Base-by-base conservation (phyloP, 768 basidiomycete genomes). In the Gautieria morchelliformis region DNA sequence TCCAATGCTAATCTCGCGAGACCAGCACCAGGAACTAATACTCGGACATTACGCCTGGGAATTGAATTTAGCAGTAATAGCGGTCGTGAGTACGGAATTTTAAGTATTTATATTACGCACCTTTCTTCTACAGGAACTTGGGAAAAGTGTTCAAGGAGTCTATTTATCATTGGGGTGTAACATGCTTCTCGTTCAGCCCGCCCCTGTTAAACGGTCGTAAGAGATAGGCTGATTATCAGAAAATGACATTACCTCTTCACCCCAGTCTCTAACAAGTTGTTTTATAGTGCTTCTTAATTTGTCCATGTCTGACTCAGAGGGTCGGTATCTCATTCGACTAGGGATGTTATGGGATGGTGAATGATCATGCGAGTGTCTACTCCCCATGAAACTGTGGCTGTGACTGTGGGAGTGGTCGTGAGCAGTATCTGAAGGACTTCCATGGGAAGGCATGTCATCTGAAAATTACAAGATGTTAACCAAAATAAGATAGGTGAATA, bases 191-290 rank as follows among this genome's bases (percentile, higher is more conserved):
- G 80, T 67, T 98, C 94, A 1, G 68, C 67, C 61, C 72, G 75
- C 1, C 93, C 93, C 87, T 93, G 61, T 4, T 33, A 32, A 33
- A 45, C 27, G 24, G 42, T n/a, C 3, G 30, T 12, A 20, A 51
- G 12, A 48, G 30, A 47, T 11, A 49, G 3, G 4, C 4, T 27
- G 10, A 54, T 12, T 15, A 10, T 4, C 11, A n/a, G 5, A 33
- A 12, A 17, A 46, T 14, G 46, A 42, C 5, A 41, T 46, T 41
- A 92, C 90, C 74, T 91, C 86, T 61, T 75, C 78, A 59, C 87
- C 89, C 93, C 94, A 98, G 66, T 98, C 93, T 12, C 93, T 78
- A 10, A 93, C 93, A 52, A 95, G 86, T 64, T 95, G 93, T 65
- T 95, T 91, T 40, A 97, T 70, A 0, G 93, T 95, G 65, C 91